Evolutionary conservation across 805 yeast species (phyloP), one percentile per base, ranked within the genome.

Genomic region (Nakazawaea populi): DNA sequence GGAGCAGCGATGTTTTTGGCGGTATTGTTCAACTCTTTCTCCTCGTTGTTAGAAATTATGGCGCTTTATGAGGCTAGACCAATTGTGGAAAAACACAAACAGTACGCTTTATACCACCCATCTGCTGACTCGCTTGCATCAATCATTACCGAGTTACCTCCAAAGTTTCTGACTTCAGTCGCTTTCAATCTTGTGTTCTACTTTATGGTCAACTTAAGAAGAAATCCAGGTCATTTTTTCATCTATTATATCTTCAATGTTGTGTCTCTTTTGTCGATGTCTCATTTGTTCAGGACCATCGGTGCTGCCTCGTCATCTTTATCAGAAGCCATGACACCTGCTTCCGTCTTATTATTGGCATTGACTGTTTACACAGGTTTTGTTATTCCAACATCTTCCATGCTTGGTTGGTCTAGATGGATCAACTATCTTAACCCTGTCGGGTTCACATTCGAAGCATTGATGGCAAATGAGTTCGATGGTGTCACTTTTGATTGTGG

Each of bases 101-200:
- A 75, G 44, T 87, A 83, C 58, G 80, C 88, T 0, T 74, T 87
- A 51, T 87, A 85, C 62, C 81, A 82, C 52, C 89, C 91, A 4
- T 75, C 89, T 10, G 82, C 87, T 4, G 91, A 87, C 60, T 85
- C 89, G 0, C 57, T 87, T 4, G 83, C 87, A 0, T 70, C 81
- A 5, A 70, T 82, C 44, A 54, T 84, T 4, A 75, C 87, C 4
- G 85, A 81, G 45, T 64, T 87, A 54, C 91, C 92, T 3, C 72
- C 79, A 48, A 85, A 85, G 64, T 54, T 78, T 27, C 55, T 73
- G 35, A 70, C 75, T 38, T 59, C 73, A 31, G 60, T 79, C 27
- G 58, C 64, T 24, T 83, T 82, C 63, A 61, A 73, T 42, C 55
- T 82, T 42, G 67, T 79, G 27, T 58, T 77, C 29, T 84, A 80